These are phyloP conservation scores for Voacanga thouarsii DNA, from an alignment of 257 asterid genomes.

Conservation along the genomic window DNA sequence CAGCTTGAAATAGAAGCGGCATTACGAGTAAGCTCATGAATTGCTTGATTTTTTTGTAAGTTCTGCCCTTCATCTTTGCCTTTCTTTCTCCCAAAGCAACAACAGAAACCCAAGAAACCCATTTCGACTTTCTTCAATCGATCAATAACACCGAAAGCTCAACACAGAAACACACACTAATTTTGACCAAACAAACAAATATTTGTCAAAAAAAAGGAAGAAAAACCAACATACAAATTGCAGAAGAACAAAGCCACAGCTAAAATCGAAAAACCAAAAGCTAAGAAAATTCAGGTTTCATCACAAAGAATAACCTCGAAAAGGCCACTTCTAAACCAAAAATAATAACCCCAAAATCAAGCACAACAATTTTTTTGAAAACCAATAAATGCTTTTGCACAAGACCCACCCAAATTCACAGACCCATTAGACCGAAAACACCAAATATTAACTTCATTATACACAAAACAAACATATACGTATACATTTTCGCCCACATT, in stretches of 20 bases:
- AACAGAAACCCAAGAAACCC: too few relatives aligned
- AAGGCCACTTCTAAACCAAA: neutral
- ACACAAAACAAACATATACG: neutral
- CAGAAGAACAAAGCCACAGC: slow-evolving; percentile 15
- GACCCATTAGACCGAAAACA: neutral
- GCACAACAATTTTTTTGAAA: neutral
- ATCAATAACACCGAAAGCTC: too few relatives aligned
- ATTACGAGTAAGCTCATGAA: too few relatives aligned
- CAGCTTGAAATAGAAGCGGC: too few relatives aligned
- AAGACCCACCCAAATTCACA: neutral
- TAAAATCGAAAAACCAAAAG: slow-evolving; percentile 5
- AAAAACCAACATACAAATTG: slow-evolving; percentile 24
- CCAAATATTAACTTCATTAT: neutral
- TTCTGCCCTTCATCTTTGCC: too few relatives aligned
- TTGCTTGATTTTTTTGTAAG: too few relatives aligned
- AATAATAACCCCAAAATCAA: neutral
- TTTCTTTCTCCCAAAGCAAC: too few relatives aligned
- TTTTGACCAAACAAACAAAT: neutral
- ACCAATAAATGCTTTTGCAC: neutral
- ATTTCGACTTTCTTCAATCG: too few relatives aligned
- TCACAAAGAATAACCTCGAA: neutral
- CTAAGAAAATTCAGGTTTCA: slow-evolving; percentile 6
- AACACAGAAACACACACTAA: too few relatives aligned
- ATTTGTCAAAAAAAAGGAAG: neutral
- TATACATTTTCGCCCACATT: neutral